Evolutionary conservation across 257 asterid genomes (phyloP).

Genomic region (Primulina huaijiensis): DNA sequence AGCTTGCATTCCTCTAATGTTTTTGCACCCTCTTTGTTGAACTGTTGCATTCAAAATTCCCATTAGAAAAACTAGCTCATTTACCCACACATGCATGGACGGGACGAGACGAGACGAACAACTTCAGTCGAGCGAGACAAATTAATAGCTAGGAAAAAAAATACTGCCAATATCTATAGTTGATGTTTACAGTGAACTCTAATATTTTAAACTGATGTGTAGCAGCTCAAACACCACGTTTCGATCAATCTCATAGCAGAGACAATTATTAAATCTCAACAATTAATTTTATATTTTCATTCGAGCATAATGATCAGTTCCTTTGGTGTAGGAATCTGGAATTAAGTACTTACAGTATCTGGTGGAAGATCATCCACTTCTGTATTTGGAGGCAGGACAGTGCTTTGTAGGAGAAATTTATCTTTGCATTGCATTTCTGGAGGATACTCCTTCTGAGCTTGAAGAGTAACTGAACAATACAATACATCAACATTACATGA

Average conservation of each 20-base stretch:
- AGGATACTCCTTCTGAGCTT: conserved; percentile 75
- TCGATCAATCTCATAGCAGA: too few species aligned
- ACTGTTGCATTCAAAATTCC: conserved; percentile 36
- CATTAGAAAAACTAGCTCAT: neutral
- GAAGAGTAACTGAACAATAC: conserved; percentile 61
- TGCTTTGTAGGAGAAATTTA: conserved; percentile 74
- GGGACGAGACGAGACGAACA: neutral
- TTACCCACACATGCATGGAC: neutral
- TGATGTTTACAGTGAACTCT: too few species aligned
- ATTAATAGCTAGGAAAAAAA: neutral
- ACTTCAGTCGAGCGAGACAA: neutral
- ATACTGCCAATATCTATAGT: neutral
- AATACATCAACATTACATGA: conserved; percentile 8
- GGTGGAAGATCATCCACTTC: conserved; percentile 59
- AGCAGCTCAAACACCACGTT: too few species aligned
- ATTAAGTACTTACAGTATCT: conserved; percentile 48
- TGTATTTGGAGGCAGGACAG: conserved; percentile 45
- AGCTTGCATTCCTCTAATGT: conserved; percentile 67
- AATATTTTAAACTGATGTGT: too few species aligned
- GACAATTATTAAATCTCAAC: too few species aligned
- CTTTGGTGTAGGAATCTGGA: neutral
- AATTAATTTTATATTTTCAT: too few species aligned
- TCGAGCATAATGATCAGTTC: neutral
- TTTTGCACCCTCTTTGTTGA: conserved; percentile 58
- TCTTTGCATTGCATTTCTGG: conserved; percentile 80